Evolutionary conservation across 805 yeast species (phyloP).

Genomic region (Candida chauliodis): DNA sequence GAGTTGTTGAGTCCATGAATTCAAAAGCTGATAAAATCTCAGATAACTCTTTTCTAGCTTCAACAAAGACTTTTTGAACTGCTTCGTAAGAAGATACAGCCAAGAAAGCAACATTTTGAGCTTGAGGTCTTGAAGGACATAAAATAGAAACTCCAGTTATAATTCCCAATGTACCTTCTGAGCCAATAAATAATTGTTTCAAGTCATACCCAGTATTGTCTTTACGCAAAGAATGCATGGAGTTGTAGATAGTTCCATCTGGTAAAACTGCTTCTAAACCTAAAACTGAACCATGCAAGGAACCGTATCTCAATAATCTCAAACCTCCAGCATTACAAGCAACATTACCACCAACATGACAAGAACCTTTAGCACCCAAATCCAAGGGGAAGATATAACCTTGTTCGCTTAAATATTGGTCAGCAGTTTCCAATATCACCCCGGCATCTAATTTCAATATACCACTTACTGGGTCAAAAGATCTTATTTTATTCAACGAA

Average conservation of each 20-base stretch:
- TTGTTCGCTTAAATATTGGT: slow-evolving; percentile 67
- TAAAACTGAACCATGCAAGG: slow-evolving; percentile 85
- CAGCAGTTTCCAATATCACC: slow-evolving; percentile 81
- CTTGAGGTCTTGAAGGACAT: slow-evolving; percentile 85
- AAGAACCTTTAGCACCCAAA: slow-evolving; percentile 94
- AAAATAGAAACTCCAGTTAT: slow-evolving; percentile 87
- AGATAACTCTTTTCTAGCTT: slow-evolving; percentile 72
- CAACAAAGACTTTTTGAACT: slow-evolving; percentile 78
- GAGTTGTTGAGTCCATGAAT: slow-evolving; percentile 81
- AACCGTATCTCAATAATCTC: slow-evolving; percentile 81
- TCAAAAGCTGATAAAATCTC: slow-evolving; percentile 92
- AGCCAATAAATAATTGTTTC: slow-evolving; percentile 89
- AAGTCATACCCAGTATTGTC: slow-evolving; percentile 95
- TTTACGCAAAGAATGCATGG: slow-evolving; percentile 82
- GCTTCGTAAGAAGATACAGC: slow-evolving; percentile 78
- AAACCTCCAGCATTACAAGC: slow-evolving; percentile 97
- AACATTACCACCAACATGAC: slow-evolving; percentile 92
- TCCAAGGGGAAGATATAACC: slow-evolving; percentile 92
- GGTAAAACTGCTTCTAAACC: slow-evolving; percentile 94
- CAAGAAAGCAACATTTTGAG: slow-evolving; percentile 82
- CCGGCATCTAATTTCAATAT: slow-evolving; percentile 90
- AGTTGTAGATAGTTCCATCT: slow-evolving; percentile 76
- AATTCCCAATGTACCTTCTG: slow-evolving; percentile 89
- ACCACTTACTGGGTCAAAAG: slow-evolving; percentile 80
- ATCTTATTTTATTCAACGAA: slow-evolving; percentile 70